Conservation (phyloP, 2,329 filamentous ascomycete species). For the Ascochyta fabae region DNA sequence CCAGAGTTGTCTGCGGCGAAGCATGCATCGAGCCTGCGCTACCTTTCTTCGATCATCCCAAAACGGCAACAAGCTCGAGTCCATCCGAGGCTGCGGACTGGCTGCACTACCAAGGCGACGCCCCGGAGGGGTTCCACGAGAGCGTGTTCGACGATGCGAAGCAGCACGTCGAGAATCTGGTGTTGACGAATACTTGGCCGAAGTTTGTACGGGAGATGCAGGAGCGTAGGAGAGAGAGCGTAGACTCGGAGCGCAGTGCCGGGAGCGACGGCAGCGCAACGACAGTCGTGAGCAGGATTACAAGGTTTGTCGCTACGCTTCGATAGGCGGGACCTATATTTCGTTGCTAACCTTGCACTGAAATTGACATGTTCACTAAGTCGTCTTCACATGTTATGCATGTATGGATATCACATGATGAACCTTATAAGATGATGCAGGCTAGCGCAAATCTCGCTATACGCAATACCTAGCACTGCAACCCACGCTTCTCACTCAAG, state of each 20-base stretch:
- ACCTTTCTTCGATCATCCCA: constrained; percentile 6
- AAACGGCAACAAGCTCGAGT: background rate
- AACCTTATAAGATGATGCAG: no score
- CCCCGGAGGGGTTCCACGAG: constrained; percentile 4
- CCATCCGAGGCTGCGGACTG: background rate
- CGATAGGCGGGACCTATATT: background rate
- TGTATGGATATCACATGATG: no score
- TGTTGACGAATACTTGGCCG: constrained; percentile 27
- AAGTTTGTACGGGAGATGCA: constrained; percentile 24
- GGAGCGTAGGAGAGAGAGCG: constrained; percentile 1
- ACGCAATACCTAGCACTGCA: background rate
- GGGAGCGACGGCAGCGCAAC: background rate
- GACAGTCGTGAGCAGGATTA: constrained; percentile 6
- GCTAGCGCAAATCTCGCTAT: background rate
- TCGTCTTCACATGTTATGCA: no score
- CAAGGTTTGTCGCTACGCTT: constrained; percentile 6
- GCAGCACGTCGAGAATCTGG: constrained; percentile 18
- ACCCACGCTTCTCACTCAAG: background rate
- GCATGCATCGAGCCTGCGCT: constrained; percentile 3
- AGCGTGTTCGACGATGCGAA: constrained; percentile 16
- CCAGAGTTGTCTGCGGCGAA: constrained; percentile 11
- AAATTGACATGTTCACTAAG: background rate
- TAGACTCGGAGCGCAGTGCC: constrained; percentile 14
- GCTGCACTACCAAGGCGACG: background rate
- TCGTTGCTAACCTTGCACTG: no score